Evolutionary conservation across 345 rosid genomes (phyloP).

Genomic region (Eucalyptus marginata): DNA sequence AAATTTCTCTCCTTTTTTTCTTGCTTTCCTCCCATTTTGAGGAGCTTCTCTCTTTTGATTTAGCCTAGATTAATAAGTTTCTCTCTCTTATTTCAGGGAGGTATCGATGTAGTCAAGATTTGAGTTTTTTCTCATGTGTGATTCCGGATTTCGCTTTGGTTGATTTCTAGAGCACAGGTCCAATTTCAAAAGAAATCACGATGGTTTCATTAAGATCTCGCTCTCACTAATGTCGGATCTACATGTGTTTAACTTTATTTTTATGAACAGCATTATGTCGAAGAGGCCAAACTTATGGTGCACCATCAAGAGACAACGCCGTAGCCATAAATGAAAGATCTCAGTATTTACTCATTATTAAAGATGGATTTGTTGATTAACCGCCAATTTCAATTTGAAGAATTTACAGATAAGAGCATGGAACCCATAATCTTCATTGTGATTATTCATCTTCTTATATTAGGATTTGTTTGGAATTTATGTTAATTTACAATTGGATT

Average conservation of each 20-base stretch:
- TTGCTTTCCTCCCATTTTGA: background rate
- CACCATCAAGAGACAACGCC: accelerated
- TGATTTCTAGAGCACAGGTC: too few species aligned
- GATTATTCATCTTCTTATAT: background rate
- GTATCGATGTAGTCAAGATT: too few species aligned
- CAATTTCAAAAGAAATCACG: accelerated
- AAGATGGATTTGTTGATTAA: too few species aligned
- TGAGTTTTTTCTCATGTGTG: too few species aligned
- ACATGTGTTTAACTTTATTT: background rate
- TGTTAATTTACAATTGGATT: background rate
- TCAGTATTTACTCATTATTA: background rate
- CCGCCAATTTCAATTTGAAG: accelerated
- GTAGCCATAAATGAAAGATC: too few species aligned
- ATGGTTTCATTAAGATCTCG: accelerated
- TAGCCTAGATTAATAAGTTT: background rate
- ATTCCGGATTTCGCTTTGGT: too few species aligned
- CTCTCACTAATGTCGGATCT: accelerated
- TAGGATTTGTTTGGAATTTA: background rate
- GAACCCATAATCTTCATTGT: background rate
- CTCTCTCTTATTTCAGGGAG: background rate
- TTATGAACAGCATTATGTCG: accelerated
- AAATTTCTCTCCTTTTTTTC: too few species aligned
- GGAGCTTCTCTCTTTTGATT: background rate
- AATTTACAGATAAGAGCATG: accelerated
- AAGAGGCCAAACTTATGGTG: too few species aligned